Conservation (phyloP, 2,329 filamentous ascomycete species). For the Zalaria obscura region DNA sequence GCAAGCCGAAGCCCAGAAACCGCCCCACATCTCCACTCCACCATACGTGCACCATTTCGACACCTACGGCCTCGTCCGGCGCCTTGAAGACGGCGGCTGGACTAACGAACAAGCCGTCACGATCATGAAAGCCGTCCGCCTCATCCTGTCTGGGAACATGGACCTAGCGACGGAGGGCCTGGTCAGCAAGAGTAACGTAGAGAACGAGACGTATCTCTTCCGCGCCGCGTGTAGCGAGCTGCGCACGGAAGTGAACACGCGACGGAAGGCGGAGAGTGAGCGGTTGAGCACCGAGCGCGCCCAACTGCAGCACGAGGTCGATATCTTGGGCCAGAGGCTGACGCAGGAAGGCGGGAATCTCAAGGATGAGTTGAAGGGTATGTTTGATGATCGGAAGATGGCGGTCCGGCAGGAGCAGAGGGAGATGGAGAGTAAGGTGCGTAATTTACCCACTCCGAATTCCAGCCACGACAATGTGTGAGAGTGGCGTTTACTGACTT, state of each 20-base stretch:
- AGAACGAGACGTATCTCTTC: constrained; percentile 91
- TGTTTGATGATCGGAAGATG: constrained; percentile 96
- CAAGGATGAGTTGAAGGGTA: constrained; percentile 83
- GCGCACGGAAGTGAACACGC: constrained; percentile 70
- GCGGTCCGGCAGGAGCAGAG: constrained; percentile 78
- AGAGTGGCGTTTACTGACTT: too few relatives aligned
- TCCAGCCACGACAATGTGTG: too few relatives aligned
- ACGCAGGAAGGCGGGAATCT: constrained; percentile 70
- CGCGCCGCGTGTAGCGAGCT: constrained; percentile 86
- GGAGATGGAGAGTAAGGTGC: constrained; percentile 61
- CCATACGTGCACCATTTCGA: constrained; percentile 95
- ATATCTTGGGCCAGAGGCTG: constrained; percentile 73
- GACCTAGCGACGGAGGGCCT: constrained; percentile 66
- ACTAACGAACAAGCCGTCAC: constrained; percentile 61
- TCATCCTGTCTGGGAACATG: constrained; percentile 63
- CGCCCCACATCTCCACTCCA: constrained; percentile 56
- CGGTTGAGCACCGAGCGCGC: constrained; percentile 70
- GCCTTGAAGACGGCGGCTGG: constrained; percentile 60
- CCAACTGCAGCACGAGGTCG: constrained; percentile 85
- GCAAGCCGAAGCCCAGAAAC: constrained; percentile 34
- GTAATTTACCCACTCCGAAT: background rate
- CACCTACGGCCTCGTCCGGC: constrained; percentile 75
- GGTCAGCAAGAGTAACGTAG: constrained; percentile 81
- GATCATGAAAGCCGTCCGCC: constrained; percentile 83
- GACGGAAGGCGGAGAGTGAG: constrained; percentile 63